phyloP scores from a whole-genome alignment of 83 land plant species.

The Picea mariana region DNA sequence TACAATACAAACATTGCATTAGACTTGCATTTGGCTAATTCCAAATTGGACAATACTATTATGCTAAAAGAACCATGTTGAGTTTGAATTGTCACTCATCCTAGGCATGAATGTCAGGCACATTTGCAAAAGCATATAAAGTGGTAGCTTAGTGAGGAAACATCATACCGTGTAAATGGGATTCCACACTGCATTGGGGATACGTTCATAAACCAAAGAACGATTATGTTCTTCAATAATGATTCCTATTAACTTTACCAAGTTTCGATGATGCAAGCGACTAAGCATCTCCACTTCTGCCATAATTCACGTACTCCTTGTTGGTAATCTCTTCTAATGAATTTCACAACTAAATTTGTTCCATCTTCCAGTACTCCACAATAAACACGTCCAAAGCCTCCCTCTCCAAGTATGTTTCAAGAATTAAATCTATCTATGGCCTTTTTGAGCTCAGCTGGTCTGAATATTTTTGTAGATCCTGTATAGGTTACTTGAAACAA shows the following conservation, averaged over 20 bases:
- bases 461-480: conserved; percentile 71
- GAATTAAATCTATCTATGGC: conserved; percentile 71
- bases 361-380: conserved; percentile 68
- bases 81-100: neutral
- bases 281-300: conserved; percentile 92
- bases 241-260: conserved; percentile 79
- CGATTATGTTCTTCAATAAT: conserved; percentile 67
- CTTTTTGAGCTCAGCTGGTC: conserved; percentile 65
- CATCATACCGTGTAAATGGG: conserved; percentile 73
- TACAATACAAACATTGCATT: conserved; percentile 5
- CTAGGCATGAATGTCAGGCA: conserved; percentile 9
- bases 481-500: conserved; percentile 56
- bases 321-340: conserved; percentile 62
- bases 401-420: conserved; percentile 72
- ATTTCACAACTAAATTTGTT: conserved; percentile 68
- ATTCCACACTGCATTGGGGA: conserved; percentile 84
- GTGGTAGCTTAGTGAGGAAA: neutral
- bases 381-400: conserved; percentile 87
- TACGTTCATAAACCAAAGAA: conserved; percentile 81
- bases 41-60: neutral
- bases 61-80: neutral
- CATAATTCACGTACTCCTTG: conserved; percentile 72
- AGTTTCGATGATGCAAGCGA: conserved; percentile 81
- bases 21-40: neutral
- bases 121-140: conserved; percentile 18